phyloP scores from a whole-genome alignment of 2,329 filamentous ascomycete species.

The Aspergillus sp. region DNA sequence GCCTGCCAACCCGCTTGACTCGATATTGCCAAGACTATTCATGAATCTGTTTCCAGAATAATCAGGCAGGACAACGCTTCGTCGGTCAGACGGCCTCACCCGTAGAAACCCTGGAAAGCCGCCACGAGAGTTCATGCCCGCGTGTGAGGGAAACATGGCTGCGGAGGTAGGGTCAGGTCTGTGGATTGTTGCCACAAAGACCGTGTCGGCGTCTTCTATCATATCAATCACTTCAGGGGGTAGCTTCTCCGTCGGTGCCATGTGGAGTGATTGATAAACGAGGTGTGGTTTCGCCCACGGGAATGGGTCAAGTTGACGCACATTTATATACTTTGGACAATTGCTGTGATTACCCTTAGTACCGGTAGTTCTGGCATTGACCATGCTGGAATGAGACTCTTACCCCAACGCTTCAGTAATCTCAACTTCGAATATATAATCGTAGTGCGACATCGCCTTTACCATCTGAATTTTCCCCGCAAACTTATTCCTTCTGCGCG shows the following conservation, averaged over 20 bases:
- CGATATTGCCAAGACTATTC: conserved; percentile 21
- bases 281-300: not conserved
- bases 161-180: not conserved
- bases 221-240: not conserved
- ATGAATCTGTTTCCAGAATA: conserved; percentile 9
- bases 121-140: conserved; percentile 9
- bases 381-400: no score
- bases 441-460: not conserved
- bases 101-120: conserved; percentile 1
- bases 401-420: conserved; percentile 5
- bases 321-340: conserved; percentile 11
- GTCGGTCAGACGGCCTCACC: not conserved
- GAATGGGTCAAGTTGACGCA: not conserved
- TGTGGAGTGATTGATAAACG: not conserved
- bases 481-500: not conserved
- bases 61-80: not conserved
- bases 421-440: not conserved
- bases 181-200: conserved; percentile 2
- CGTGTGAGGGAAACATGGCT: not conserved
- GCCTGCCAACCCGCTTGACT: conserved; percentile 19
- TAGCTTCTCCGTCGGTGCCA: not conserved
- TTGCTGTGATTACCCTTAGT: not conserved
- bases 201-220: conserved; percentile 2
- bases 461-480: not conserved
- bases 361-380: no score